phyloP scores from a whole-genome alignment of 139 green algal genomes.

The Chlamydomonas sphaeroides region DNA sequence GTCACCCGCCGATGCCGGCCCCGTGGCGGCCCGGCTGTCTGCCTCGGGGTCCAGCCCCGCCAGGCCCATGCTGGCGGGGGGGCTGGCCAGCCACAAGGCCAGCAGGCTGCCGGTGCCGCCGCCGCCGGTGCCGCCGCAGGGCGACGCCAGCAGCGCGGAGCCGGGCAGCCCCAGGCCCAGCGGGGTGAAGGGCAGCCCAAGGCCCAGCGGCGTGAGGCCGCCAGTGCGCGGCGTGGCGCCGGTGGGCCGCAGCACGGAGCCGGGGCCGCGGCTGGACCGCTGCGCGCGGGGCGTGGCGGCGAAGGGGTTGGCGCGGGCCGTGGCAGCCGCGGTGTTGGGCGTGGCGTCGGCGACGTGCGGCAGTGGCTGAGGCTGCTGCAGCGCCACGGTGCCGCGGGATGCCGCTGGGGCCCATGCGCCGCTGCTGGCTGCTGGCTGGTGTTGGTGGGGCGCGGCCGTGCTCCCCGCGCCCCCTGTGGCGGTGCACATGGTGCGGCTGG shows the following conservation, averaged over 20 bases:
- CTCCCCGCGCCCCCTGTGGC: no score
- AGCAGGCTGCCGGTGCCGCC: constrained; percentile 10
- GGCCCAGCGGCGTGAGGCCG: no score
- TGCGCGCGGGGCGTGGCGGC: not conserved
- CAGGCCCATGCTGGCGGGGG: not conserved
- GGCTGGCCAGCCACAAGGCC: constrained; percentile 26
- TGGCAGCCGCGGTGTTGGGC: not conserved
- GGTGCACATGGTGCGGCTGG: not conserved
- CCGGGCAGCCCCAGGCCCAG: no score
- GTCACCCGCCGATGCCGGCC: no score
- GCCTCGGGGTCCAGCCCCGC: not conserved
- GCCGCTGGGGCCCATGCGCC: no score
- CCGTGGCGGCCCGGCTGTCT: not conserved
- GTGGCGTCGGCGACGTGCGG: not conserved
- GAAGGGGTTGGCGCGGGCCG: not conserved
- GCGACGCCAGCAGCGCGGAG: no score
- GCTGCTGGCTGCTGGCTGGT: no score
- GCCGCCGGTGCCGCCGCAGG: no score
- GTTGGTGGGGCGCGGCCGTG: not conserved
- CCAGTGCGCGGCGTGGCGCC: no score
- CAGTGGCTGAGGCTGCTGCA: not conserved
- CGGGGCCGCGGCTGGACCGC: no score
- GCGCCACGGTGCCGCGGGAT: no score
- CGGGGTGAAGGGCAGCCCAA: not conserved
- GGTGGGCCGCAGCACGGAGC: no score